A percentile compares a stretch with the other conserved stretches of the same genome.
These are phyloP conservation scores for Priceomyces melissophilus DNA, from an alignment of 805 yeast genomes.

Conservation along the genomic window DNA sequence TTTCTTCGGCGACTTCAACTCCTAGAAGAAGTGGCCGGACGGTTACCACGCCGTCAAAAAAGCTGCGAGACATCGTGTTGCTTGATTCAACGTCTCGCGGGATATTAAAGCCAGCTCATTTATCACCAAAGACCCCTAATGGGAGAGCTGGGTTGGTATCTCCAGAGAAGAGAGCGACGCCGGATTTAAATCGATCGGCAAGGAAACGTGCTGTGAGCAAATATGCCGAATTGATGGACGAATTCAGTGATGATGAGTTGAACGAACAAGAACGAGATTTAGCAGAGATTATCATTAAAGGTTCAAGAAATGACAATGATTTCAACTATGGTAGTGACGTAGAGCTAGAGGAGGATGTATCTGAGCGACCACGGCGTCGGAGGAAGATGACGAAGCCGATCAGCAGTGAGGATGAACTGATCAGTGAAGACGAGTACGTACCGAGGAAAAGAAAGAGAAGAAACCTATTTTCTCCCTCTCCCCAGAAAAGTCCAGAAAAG, in stretches of 20 bases:
- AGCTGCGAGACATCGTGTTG: no score
- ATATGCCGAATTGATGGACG: slow-evolving; percentile 30
- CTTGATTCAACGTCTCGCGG: no score
- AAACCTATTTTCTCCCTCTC: slow-evolving; percentile 10
- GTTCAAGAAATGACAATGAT: slow-evolving; percentile 15
- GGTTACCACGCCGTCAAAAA: no score
- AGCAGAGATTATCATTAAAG: slow-evolving; percentile 39
- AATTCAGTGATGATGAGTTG: slow-evolving; percentile 25
- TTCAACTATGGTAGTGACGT: slow-evolving; percentile 20
- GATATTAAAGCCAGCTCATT: slow-evolving; percentile 1
- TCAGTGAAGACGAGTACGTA: slow-evolving; percentile 3
- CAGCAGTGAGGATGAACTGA: slow-evolving; percentile 3
- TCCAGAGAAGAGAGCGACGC: slow-evolving; percentile 36
- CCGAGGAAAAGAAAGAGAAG: slow-evolving; percentile 9
- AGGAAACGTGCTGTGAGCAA: slow-evolving; percentile 41
- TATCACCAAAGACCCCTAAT: slow-evolving; percentile 35
- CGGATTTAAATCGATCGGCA: slow-evolving; percentile 46
- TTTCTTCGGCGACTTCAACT: no score
- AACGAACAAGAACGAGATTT: slow-evolving; percentile 39
- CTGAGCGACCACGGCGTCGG: slow-evolving; percentile 2
- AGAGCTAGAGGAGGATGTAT: slow-evolving; percentile 19
- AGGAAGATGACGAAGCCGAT: slow-evolving; percentile 1
- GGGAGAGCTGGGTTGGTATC: slow-evolving; percentile 47
- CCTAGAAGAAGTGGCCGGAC: no score
- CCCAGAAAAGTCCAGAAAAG: slow-evolving; percentile 2